Percentiles rank a stretch among this genome's conserved stretches.
phyloP scores from a whole-genome alignment of 1,284 basidiomycete species.

The Malassezia sp. region DNA sequence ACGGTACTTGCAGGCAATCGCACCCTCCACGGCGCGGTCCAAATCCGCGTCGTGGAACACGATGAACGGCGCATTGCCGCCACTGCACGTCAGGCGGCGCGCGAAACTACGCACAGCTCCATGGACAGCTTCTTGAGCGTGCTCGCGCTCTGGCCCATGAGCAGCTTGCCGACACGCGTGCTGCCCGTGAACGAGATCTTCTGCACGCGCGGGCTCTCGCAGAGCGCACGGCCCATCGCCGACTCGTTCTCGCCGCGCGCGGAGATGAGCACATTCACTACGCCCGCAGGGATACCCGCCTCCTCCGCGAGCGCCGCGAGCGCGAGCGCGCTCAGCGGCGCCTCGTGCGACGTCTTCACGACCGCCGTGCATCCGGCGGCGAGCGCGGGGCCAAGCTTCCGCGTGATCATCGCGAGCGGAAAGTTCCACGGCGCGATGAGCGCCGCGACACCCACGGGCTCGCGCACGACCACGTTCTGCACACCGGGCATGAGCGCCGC shows the following conservation, averaged over 20 bases:
- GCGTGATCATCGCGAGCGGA: slow-evolving; percentile 55
- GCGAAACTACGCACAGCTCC: slow-evolving; percentile 20
- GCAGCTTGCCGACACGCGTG: slow-evolving; percentile 77
- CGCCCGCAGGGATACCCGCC: slow-evolving; percentile 84
- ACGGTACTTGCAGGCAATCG: slow-evolving; percentile 82
- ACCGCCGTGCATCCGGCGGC: slow-evolving; percentile 89
- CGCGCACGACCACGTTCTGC: slow-evolving; percentile 74
- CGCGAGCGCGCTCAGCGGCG: slow-evolving; percentile 84
- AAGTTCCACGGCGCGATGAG: slow-evolving; percentile 48
- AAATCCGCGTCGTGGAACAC: slow-evolving; percentile 95
- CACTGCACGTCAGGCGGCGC: slow-evolving; percentile 20
- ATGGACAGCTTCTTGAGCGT: slow-evolving; percentile 74
- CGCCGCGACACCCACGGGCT: slow-evolving; percentile 64
- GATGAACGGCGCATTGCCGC: slow-evolving; percentile 83
- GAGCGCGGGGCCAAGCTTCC: slow-evolving; percentile 76
- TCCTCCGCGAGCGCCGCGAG: slow-evolving; percentile 69
- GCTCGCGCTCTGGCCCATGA: slow-evolving; percentile 68
- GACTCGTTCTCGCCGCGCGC: slow-evolving; percentile 59
- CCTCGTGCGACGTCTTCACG: slow-evolving; percentile 89
- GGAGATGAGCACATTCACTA: slow-evolving; percentile 85
- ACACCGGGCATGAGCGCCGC: slow-evolving; percentile 63
- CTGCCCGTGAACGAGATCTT: slow-evolving; percentile 91
- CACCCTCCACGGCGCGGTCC: slow-evolving; percentile 79
- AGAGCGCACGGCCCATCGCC: slow-evolving; percentile 62
- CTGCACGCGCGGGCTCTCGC: slow-evolving; percentile 55